A percentile compares a stretch with the other conserved stretches of the same genome.
phyloP scores from a whole-genome alignment of 2,329 filamentous ascomycete species.

The Aspergillus pseudoglaucus region DNA sequence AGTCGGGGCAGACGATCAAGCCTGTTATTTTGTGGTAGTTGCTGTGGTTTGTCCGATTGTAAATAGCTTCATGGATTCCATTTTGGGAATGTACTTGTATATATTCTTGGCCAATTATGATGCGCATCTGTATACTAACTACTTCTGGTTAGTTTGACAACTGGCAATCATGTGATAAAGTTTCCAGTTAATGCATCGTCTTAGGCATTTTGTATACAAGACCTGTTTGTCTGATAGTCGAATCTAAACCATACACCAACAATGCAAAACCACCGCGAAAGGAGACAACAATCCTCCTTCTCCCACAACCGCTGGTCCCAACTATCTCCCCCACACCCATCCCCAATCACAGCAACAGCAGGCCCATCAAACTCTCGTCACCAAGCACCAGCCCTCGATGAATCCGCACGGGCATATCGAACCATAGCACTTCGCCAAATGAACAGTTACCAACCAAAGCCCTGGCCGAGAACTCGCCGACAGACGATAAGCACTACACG shows the following conservation, averaged over 20 bases:
- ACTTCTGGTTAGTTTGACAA: neutral
- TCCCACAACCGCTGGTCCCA: slow-evolving; percentile 27
- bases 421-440: slow-evolving; percentile 28
- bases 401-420: slow-evolving; percentile 25
- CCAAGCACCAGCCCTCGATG: slow-evolving; percentile 22
- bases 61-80: neutral
- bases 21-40: slow-evolving; percentile 26
- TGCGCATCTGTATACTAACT: neutral
- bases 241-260: neutral
- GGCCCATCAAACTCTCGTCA: slow-evolving; percentile 19
- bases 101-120: neutral
- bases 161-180: neutral
- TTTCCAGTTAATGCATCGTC: too few relatives aligned
- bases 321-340: slow-evolving; percentile 18
- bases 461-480: slow-evolving; percentile 19
- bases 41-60: slow-evolving; percentile 10
- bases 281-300: neutral
- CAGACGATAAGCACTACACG: slow-evolving; percentile 6
- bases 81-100: neutral
- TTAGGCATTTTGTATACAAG: too few relatives aligned
- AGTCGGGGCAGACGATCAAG: slow-evolving; percentile 23
- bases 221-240: too few relatives aligned
- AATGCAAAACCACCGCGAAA: neutral
- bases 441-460: slow-evolving; percentile 18
- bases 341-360: slow-evolving; percentile 13